Evolutionary conservation across 2,329 filamentous ascomycete species (phyloP), one percentile per base, ranked within the genome.

Genomic region (Pseudocercospora pini-densiflorae): DNA sequence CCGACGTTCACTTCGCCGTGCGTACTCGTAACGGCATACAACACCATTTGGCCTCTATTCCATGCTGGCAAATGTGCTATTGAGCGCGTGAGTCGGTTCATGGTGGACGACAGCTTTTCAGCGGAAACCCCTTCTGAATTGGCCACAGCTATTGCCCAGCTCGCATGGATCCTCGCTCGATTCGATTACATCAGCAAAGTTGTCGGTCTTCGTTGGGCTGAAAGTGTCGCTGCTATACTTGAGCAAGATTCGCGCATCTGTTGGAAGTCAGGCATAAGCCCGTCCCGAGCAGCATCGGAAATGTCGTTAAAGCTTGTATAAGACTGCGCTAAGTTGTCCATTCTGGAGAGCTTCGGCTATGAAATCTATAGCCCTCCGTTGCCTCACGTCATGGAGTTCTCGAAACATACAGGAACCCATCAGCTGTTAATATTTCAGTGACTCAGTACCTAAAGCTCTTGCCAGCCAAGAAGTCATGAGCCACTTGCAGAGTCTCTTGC

Each of bases 401-500:
- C 5, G 8, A 6, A 8, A 5, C 14, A 19, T 19, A n/a, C 16
- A 43, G 40, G 16, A n/a, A 1, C 7, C 16, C 40, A 19, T 8
- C n/a, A n/a, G 40, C 40, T 8, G 0, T 43, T 19, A 1, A 54
- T 5, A 16, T 31, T 29, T 21, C 5, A 5, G 7, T 29, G 23
- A 16, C 51, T 27, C 14, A 29, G 23, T 33, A 27, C 24, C 31
- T 63, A n/a, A 59, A 68, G 6, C 16, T 36, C 47, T 61, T 29
- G 8, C 68, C 63, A 7, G 23, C 33, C 43, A 68, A 40, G 47
- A 67, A 68, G 19, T 24, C 27, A 54, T 65, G 63, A 16, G 68
- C 66, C 19, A 66, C 49, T 21, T 57, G 27, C 29, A 67, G 36
- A 6, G 53, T 61, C n/a, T 59, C 36, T 9, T 23, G 59, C 5